A percentile compares a stretch with the other conserved stretches of the same genome.
phyloP scores from a whole-genome alignment of 2,329 filamentous ascomycete genomes.

The Pseudocercospora crystallina region DNA sequence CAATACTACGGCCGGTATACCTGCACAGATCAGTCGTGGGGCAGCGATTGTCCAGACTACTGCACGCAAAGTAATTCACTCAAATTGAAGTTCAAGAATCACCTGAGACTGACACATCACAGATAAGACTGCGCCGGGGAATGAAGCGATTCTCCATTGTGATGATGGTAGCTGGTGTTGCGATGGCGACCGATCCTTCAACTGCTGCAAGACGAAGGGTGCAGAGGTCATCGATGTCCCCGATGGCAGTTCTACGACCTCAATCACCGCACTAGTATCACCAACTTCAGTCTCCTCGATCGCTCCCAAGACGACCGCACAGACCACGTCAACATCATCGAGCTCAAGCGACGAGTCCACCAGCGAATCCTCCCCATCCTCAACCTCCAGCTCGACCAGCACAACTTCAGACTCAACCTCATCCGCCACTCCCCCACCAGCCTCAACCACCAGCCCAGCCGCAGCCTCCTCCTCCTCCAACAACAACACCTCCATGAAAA shows the following conservation, averaged over 20 bases:
- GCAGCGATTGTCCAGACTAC: slow-evolving; percentile 28
- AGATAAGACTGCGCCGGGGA: slow-evolving; percentile 28
- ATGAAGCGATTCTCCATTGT: slow-evolving; percentile 35
- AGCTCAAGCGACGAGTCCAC: background rate
- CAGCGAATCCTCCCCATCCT: background rate
- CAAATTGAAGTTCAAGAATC: background rate
- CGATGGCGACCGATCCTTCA: slow-evolving; percentile 25
- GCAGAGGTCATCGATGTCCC: slow-evolving; percentile 21
- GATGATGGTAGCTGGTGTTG: slow-evolving; percentile 34
- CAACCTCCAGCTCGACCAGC: slow-evolving; percentile 6
- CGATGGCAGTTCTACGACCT: slow-evolving; percentile 14
- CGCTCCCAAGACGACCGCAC: background rate
- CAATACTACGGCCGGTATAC: slow-evolving; percentile 35
- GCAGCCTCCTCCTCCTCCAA: background rate
- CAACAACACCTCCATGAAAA: slow-evolving; percentile 5
- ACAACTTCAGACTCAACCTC: background rate
- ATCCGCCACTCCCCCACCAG: background rate
- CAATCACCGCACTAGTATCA: slow-evolving; percentile 16
- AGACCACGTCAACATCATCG: background rate
- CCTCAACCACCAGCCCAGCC: background rate
- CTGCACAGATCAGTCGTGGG: slow-evolving; percentile 37
- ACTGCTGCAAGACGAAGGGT: slow-evolving; percentile 21
- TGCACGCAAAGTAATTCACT: slow-evolving; percentile 29
- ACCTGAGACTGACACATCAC: background rate
- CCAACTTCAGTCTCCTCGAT: background rate